Conservation (phyloP, 2,329 filamentous ascomycete genomes). For the Ophiocordyceps unilateralis region DNA sequence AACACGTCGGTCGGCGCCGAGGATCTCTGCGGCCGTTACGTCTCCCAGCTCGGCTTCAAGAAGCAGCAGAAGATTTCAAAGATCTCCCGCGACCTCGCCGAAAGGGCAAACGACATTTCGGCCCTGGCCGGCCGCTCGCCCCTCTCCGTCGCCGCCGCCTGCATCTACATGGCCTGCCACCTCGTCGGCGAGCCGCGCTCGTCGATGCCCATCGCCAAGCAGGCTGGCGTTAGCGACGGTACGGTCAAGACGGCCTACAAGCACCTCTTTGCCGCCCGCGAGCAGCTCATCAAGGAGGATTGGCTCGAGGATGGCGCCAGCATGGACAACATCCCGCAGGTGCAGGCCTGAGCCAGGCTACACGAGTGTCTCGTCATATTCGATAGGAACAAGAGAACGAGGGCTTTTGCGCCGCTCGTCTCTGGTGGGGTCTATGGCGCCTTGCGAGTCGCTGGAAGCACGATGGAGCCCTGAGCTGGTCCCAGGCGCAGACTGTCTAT, state of each 20-base stretch:
- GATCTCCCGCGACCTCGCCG: constrained; percentile 62
- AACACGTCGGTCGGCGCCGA: constrained; percentile 65
- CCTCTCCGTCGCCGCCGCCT: constrained; percentile 82
- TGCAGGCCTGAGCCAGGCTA: constrained; percentile 18
- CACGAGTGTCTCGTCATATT: neutral
- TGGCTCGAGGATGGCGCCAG: constrained; percentile 61
- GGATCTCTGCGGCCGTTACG: constrained; percentile 79
- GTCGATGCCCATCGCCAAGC: constrained; percentile 71
- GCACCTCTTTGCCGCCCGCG: constrained; percentile 57
- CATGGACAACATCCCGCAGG: constrained; percentile 49
- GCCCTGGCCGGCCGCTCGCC: constrained; percentile 85
- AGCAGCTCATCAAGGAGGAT: constrained; percentile 56
- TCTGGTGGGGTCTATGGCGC: neutral
- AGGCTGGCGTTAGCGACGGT: constrained; percentile 85
- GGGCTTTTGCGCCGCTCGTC: neutral
- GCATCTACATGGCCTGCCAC: constrained; percentile 90
- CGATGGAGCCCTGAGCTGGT: neutral
- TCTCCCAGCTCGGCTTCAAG: constrained; percentile 61
- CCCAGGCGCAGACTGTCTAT: neutral
- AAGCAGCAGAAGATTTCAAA: constrained; percentile 58
- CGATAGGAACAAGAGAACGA: neutral
- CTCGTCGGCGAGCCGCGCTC: constrained; percentile 63
- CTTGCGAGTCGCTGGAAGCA: neutral
- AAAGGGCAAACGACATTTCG: constrained; percentile 58
- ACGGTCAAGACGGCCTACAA: constrained; percentile 96